phyloP scores from a whole-genome alignment of 768 basidiomycete genomes.

The Russula griseocarnosa region DNA sequence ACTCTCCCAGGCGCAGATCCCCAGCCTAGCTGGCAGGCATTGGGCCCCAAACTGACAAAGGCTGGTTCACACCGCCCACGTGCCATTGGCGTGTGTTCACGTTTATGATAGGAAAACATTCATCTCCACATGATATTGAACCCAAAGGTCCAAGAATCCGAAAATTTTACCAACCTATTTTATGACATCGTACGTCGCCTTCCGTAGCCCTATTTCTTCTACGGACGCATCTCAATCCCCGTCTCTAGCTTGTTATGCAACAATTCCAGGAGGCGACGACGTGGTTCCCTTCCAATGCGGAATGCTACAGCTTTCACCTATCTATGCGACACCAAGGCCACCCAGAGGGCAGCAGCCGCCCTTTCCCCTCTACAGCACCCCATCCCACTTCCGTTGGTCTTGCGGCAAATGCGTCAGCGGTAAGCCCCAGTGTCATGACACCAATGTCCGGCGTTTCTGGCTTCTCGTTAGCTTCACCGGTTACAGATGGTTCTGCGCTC shows the following conservation, averaged over 20 bases:
- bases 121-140: constrained; percentile 30
- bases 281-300: constrained; percentile 24
- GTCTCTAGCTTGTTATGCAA: constrained; percentile 21
- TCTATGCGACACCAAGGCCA: constrained; percentile 17
- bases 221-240: neutral
- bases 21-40: constrained; percentile 15
- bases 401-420: constrained; percentile 8
- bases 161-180: constrained; percentile 20
- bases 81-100: constrained; percentile 13
- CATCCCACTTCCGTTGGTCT: constrained; percentile 4
- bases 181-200: constrained; percentile 24
- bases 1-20: constrained; percentile 19
- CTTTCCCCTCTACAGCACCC: constrained; percentile 4
- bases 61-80: constrained; percentile 18
- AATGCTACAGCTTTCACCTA: constrained; percentile 22
- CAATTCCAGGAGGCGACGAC: constrained; percentile 10
- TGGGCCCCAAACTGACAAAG: constrained; percentile 22
- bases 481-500: constrained; percentile 9
- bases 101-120: constrained; percentile 26
- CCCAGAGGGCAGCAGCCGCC: constrained; percentile 5
- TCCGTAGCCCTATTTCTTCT: neutral
- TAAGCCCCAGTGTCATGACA: constrained; percentile 22
- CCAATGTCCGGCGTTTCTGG: constrained; percentile 17
- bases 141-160: constrained; percentile 12
- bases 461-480: constrained; percentile 22